Conservation (phyloP, 495 filamentous ascomycete species). For the Gamarada debralockiae region DNA sequence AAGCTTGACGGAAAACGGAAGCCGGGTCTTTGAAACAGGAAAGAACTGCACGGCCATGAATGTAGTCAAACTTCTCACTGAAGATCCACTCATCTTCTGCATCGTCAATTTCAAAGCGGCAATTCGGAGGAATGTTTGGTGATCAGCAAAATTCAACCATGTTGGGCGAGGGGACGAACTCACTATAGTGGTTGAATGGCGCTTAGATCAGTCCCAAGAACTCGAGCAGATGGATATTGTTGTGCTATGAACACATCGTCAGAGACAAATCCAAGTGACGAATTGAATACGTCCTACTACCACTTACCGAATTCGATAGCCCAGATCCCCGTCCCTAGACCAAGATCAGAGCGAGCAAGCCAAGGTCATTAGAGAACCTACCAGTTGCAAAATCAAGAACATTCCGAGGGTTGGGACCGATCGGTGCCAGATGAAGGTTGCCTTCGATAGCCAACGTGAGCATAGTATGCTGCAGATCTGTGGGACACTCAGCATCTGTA, state of each 20-base stretch:
- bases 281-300: background rate
- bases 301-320: constrained; percentile 28
- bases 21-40: constrained; percentile 28
- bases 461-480: constrained; percentile 45
- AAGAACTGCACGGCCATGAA: constrained; percentile 40
- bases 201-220: constrained; percentile 33
- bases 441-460: constrained; percentile 5
- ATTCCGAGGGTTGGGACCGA: constrained; percentile 7
- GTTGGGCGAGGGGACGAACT: background rate
- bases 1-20: constrained; percentile 19
- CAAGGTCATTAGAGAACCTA: too few species aligned
- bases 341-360: too few species aligned
- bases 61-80: constrained; percentile 39
- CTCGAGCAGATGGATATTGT: constrained; percentile 2
- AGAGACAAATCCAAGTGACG: background rate
- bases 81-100: constrained; percentile 46
- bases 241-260: background rate
- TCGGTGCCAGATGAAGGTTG: constrained; percentile 13
- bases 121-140: constrained; percentile 40
- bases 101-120: constrained; percentile 45
- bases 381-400: constrained; percentile 25
- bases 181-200: constrained; percentile 32
- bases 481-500: background rate
- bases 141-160: background rate
- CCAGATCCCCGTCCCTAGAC: constrained; percentile 26